Conservation (phyloP, 495 filamentous ascomycete species). For the Podospora didyma region DNA sequence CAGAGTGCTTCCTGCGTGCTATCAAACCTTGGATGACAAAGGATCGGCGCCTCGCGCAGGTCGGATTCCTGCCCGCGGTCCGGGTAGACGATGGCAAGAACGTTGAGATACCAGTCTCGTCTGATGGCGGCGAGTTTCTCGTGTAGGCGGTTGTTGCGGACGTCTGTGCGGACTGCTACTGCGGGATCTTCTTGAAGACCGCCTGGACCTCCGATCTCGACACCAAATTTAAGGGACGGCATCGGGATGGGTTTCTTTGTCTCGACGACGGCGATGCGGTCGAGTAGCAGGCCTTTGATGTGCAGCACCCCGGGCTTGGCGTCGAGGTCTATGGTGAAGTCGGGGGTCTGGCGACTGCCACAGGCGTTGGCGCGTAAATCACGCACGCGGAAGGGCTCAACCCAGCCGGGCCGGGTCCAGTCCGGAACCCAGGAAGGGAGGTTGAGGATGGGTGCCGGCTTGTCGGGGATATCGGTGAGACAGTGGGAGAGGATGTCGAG, state of each 20-base stretch:
- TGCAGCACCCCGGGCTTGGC: not conserved
- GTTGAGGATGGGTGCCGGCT: not conserved
- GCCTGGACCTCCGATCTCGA: not conserved
- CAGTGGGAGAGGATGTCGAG: not conserved
- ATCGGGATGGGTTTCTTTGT: not conserved
- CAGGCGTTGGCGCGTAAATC: not conserved
- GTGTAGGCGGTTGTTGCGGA: not conserved
- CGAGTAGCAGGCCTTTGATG: not conserved
- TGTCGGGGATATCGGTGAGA: not conserved
- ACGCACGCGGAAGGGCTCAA: not conserved
- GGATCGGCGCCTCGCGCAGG: too few species aligned
- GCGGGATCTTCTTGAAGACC: not conserved
- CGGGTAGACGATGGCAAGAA: not conserved
- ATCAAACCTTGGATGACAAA: not conserved
- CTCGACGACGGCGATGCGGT: not conserved
- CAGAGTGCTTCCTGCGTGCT: not conserved
- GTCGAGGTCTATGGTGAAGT: not conserved
- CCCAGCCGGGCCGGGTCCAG: not conserved
- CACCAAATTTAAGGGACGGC: too few species aligned
- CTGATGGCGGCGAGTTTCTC: not conserved
- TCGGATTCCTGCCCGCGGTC: not conserved
- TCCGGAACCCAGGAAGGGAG: not conserved
- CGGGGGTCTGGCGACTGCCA: not conserved
- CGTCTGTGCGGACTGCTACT: too few species aligned
- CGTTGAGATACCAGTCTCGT: not conserved